These are phyloP conservation scores for Plasmodium vivax DNA, from an alignment of 169 alveolate genomes.

Conservation along the genomic window DNA sequence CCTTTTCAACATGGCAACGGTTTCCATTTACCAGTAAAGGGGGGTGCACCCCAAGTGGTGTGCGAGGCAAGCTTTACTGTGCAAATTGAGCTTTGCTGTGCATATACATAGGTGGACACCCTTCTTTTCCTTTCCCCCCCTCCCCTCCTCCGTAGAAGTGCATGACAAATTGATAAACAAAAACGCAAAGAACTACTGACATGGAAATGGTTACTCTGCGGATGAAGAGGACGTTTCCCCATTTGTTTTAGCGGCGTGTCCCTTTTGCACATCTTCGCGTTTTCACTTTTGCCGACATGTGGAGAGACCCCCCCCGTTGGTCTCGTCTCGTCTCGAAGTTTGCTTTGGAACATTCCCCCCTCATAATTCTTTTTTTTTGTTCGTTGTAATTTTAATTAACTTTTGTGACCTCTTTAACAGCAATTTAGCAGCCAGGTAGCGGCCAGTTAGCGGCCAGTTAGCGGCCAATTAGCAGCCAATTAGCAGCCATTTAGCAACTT, in stretches of 20 bases:
- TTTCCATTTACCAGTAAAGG: not conserved
- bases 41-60: not conserved
- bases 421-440: too few relatives aligned
- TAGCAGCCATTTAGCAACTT: too few relatives aligned
- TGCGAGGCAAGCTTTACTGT: not conserved
- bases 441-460: too few relatives aligned
- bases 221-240: not conserved
- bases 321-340: not conserved
- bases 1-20: not conserved
- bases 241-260: not conserved
- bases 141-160: constrained; percentile 19
- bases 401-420: not conserved
- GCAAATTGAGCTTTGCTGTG: not conserved
- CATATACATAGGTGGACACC: constrained; percentile 4
- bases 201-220: not conserved
- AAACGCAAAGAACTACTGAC: not conserved
- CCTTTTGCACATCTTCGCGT: not conserved
- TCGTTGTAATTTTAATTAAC: constrained; percentile 7
- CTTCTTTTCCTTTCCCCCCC: not conserved
- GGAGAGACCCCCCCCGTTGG: not conserved
- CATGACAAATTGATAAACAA: constrained; percentile 65
- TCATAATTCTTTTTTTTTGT: not conserved
- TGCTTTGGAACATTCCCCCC: not conserved
- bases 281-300: not conserved
- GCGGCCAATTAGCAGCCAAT: too few relatives aligned